Evolutionary conservation across 306 rosid species (phyloP).

Genomic region (Acacia acuminata): DNA sequence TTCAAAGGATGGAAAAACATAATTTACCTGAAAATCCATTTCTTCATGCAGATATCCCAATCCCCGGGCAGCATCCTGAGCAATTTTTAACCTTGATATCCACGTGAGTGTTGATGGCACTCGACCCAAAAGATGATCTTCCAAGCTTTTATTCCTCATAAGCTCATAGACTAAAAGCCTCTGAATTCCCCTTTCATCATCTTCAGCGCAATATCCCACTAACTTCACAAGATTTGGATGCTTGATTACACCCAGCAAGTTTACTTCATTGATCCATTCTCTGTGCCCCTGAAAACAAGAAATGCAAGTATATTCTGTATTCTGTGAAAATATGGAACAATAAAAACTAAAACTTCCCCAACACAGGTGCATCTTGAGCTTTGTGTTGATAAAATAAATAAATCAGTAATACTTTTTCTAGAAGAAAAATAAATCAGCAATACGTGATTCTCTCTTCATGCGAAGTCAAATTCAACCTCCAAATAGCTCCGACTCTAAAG

Average conservation of each 20-base stretch:
- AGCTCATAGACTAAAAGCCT: conserved; percentile 90
- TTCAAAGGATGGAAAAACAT: neutral
- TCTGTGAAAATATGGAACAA: neutral
- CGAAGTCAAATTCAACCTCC: neutral
- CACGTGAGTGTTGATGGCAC: conserved; percentile 65
- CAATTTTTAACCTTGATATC: conserved; percentile 71
- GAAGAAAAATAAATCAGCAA: neutral
- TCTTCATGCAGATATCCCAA: conserved; percentile 94
- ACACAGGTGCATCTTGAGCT: neutral
- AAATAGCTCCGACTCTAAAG: neutral
- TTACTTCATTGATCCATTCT: conserved; percentile 98
- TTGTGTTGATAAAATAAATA: neutral
- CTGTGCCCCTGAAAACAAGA: conserved; percentile 91
- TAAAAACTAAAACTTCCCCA: neutral
- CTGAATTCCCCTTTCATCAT: conserved; percentile 98
- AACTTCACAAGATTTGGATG: conserved; percentile 88
- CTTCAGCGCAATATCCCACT: conserved; percentile 96
- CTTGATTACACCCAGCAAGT: conserved; percentile 82
- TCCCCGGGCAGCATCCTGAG: conserved; percentile 90
- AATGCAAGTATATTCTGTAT: conserved; percentile 28
- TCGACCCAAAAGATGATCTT: conserved; percentile 84
- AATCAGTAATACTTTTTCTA: neutral
- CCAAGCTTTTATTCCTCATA: conserved; percentile 84
- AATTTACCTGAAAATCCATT: conserved; percentile 93
- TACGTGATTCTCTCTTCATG: neutral